Evolutionary conservation across 2,329 filamentous ascomycete species (phyloP), one percentile per base, ranked within the genome.

Genomic region (Sporothrix euskadiensis): DNA sequence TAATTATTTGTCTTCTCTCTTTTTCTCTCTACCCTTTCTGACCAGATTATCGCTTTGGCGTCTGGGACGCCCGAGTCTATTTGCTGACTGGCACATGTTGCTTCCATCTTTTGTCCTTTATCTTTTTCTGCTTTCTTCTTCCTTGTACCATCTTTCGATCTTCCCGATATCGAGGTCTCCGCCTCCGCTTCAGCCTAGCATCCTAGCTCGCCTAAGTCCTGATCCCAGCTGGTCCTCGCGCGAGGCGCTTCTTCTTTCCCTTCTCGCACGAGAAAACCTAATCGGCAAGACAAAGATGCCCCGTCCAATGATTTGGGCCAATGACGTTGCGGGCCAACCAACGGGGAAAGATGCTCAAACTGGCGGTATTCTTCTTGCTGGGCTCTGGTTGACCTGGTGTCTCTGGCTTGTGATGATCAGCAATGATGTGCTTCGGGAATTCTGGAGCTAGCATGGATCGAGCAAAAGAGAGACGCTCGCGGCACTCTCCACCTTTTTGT

Each of bases 351-450:
- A 49, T 49, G 14, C 44, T 49, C 41, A 19, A 14, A 30, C 14
- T 7, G 9, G 52, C 4, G 10, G 22, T 26, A 22, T 26, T 26
- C 47, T 19, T 52, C n/a, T 56, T 26, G 7, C n/a, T 7, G 49
- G 6, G 49, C 49, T 22, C 35, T 57, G 22, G 32, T 26, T 19
- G 16, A 19, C 10, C 47, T 35, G 19, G 32, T 12, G 26, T 16
- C 47, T 54, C 49, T 59, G 54, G 57, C 44, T 26, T 65, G 56
- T 63, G 56, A 65, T 47, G 59, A 72, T 66, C 71, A 66, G 49
- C 71, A 72, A 66, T 57, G 71, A 66, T 72, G 71, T 71, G 71
- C 59, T 49, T 35, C 26, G 32, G 47, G 30, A 41, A 22, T 71
- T 54, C 44, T 39, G 54, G 57, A 49, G 30, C 57, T 71, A 71